Base-by-base conservation (phyloP, 1,284 basidiomycete species). In the Paramarasmius palmivorus region DNA sequence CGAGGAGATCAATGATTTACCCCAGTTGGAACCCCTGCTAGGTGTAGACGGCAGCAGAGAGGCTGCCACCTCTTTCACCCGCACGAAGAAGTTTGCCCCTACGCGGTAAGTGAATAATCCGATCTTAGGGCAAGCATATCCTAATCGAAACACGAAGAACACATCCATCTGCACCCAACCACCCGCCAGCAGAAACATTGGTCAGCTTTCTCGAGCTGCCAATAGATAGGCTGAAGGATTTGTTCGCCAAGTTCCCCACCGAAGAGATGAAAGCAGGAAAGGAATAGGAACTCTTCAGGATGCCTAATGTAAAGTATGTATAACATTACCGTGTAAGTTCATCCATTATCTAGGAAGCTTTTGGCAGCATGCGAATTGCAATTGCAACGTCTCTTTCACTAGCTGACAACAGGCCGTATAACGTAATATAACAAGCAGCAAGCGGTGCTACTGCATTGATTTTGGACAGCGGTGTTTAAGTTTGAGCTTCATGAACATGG, bases 11-110 rank as follows among this genome's bases (percentile, higher is more conserved):
- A 70, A 80, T 17, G 83, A 86, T 61, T 68, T 86, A 0, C 83
- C 83, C 1, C 59, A 72, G 15, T 73, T 86, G 10, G 80, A 83
- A 63, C 67, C 73, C 4, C 66, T 64, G 14, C 68, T 85, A 19
- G 75, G 77, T 4, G 57, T 63, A 7, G 70, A 75, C 0, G 72
- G 64, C 1, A 78, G 78, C 55, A 62, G 68, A 35, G 53, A 68
- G 6, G 78, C 79, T 0, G 82, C 82, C 0, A 54, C 59, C 22
- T 69, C 63, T 37, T 87, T 87, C 68, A 73, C 70, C 56, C 68
- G 73, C 54, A 86, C 83, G 3, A 87, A 88, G 72, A 81, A 79
- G 61, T 83, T 86, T 55, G 83, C 75, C 1, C 84, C 84, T 0
- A 87, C 84, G 8, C 71, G 79, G 79, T 78, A 35, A 22, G 69